Percentiles rank a stretch among this genome's conserved stretches.
Evolutionary conservation across 1,139 yeast genomes (phyloP).

Genomic region (Candida sojae): DNA sequence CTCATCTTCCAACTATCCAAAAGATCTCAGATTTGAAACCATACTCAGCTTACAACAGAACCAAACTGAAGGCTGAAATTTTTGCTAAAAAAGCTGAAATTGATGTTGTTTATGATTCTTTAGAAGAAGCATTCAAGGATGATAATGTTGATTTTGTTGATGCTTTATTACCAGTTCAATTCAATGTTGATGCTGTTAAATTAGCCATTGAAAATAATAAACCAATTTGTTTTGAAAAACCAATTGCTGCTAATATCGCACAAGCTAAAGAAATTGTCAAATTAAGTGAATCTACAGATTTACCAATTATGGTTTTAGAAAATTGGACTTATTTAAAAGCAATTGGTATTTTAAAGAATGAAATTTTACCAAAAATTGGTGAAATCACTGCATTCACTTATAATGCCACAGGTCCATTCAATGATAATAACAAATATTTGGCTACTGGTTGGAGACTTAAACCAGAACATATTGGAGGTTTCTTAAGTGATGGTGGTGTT

Average conservation of each 20-base stretch:
- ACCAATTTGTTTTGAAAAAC: slow-evolving; percentile 84
- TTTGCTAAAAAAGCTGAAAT: slow-evolving; percentile 71
- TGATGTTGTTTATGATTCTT: slow-evolving; percentile 58
- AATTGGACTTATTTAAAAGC: slow-evolving; percentile 78
- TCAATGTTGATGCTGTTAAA: slow-evolving; percentile 65
- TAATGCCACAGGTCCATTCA: slow-evolving; percentile 80
- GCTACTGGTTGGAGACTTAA: slow-evolving; percentile 80
- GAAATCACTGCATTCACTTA: slow-evolving; percentile 74
- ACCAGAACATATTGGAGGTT: slow-evolving; percentile 92
- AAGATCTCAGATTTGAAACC: slow-evolving; percentile 35
- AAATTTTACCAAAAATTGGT: slow-evolving; percentile 70
- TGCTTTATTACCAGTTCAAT: slow-evolving; percentile 83
- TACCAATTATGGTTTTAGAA: slow-evolving; percentile 79
- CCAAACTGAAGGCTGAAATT: slow-evolving; percentile 74
- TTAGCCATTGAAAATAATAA: slow-evolving; percentile 70
- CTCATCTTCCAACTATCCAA: slow-evolving; percentile 75
- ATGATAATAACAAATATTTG: slow-evolving; percentile 62
- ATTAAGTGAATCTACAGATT: slow-evolving; percentile 53
- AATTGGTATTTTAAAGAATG: slow-evolving; percentile 49
- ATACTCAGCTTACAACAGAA: slow-evolving; percentile 75
- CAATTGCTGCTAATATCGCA: slow-evolving; percentile 79
- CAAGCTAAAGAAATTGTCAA: slow-evolving; percentile 81
- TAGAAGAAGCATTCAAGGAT: slow-evolving; percentile 68
- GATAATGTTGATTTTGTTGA: slow-evolving; percentile 72
- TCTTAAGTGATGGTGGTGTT: slow-evolving; percentile 90